Conservation (phyloP, 768 basidiomycete species). For the Suillus weaverae region DNA sequence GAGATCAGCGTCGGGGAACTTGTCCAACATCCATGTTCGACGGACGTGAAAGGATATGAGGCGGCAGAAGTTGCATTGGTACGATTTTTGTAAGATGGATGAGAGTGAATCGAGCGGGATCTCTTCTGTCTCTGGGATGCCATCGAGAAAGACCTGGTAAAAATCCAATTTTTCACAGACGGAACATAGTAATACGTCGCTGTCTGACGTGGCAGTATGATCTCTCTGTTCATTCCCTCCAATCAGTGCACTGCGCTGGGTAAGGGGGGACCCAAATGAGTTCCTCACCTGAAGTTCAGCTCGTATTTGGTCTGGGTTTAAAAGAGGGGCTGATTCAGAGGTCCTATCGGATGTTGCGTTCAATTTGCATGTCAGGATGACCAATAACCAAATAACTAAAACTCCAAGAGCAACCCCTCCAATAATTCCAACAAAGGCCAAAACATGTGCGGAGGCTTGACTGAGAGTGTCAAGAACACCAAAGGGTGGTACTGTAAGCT, state of each 20-base stretch:
- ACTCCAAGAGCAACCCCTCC: not conserved
- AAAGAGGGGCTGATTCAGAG: not conserved
- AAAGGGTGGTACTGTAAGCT: not conserved
- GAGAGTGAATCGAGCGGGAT: not conserved
- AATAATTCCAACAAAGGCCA: not conserved
- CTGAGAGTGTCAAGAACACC: not conserved
- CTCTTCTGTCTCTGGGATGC: not conserved
- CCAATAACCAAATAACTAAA: not conserved
- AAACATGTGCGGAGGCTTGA: not conserved
- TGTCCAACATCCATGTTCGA: slow-evolving; percentile 6
- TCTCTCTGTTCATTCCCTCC: not conserved
- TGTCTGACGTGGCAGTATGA: not conserved
- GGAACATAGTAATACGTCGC: not conserved
- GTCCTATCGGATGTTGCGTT: not conserved
- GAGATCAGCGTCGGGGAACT: not conserved
- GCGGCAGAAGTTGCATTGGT: slow-evolving; percentile 8
- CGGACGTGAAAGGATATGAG: slow-evolving; percentile 4
- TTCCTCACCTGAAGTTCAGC: not conserved
- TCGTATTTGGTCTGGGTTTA: not conserved
- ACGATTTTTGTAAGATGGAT: slow-evolving; percentile 5
- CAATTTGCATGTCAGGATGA: not conserved
- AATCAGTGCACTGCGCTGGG: not conserved
- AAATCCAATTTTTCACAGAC: slow-evolving; percentile 10
- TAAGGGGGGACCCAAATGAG: not conserved
- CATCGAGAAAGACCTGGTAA: slow-evolving; percentile 5